These are phyloP conservation scores for Colletotrichum eremochloae DNA, from an alignment of 2,329 filamentous ascomycete genomes.

Conservation along the genomic window DNA sequence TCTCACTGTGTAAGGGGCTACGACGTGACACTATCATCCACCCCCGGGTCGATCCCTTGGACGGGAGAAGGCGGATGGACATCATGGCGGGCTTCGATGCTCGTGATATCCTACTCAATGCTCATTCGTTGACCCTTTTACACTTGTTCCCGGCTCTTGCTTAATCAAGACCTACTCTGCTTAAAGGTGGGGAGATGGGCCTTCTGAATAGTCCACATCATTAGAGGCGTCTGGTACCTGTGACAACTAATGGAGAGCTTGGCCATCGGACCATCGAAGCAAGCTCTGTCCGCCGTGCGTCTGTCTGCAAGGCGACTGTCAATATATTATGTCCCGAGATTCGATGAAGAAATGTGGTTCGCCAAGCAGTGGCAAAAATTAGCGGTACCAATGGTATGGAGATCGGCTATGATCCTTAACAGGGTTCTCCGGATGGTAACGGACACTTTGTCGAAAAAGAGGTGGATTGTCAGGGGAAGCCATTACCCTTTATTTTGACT, in stretches of 20 bases:
- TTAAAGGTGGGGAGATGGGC: not conserved
- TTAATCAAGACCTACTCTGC: not conserved
- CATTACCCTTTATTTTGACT: not conserved
- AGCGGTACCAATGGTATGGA: constrained; percentile 13
- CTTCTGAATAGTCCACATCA: constrained; percentile 1
- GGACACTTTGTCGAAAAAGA: not conserved
- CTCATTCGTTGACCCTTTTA: constrained; percentile 3
- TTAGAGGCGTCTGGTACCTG: not conserved
- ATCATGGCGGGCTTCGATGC: not conserved
- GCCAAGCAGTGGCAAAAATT: not conserved
- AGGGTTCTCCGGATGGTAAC: constrained; percentile 10
- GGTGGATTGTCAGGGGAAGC: not conserved
- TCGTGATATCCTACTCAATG: not conserved
- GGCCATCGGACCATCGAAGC: not conserved
- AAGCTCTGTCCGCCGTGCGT: not conserved
- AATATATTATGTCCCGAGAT: not conserved
- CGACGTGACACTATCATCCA: not conserved
- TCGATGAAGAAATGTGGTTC: constrained; percentile 7
- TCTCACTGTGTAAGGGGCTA: not conserved
- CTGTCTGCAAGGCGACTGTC: not conserved
- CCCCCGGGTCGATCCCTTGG: not conserved
- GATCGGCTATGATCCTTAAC: constrained; percentile 7
- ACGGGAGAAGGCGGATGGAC: not conserved
- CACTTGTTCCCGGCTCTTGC: not conserved
- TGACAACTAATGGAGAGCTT: not conserved